Percentiles rank a stretch among this genome's conserved stretches.
Evolutionary conservation across 106 monocot genomes (phyloP).

Genomic region (Dendrobium huoshanense): DNA sequence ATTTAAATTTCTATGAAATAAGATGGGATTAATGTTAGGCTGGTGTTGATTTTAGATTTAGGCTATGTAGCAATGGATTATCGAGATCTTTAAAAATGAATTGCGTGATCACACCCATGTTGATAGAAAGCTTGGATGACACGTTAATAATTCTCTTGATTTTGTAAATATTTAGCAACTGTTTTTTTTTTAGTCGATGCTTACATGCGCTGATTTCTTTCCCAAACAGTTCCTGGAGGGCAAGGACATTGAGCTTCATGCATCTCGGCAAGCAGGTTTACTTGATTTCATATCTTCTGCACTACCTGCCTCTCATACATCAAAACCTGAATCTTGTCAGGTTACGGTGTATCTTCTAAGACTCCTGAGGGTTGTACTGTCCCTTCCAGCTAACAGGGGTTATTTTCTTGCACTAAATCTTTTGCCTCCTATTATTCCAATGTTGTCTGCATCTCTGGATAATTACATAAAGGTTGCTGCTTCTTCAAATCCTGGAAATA

Average conservation of each 20-base stretch:
- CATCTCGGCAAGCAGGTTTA: slow-evolving; percentile 80
- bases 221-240: slow-evolving; percentile 77
- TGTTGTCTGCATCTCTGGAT: slow-evolving; percentile 85
- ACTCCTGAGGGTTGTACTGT: slow-evolving; percentile 60
- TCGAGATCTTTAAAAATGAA: not conserved
- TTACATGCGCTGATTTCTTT: not conserved
- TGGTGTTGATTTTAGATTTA: not conserved
- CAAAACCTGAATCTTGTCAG: slow-evolving; percentile 87
- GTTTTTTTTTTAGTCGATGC: not conserved
- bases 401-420: slow-evolving; percentile 97
- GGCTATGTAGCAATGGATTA: not conserved
- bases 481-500: slow-evolving; percentile 51
- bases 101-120: not conserved
- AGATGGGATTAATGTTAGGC: not conserved
- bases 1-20: not conserved
- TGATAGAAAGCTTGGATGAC: not conserved
- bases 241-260: slow-evolving; percentile 86
- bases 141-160: not conserved
- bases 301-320: slow-evolving; percentile 82
- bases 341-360: slow-evolving; percentile 73
- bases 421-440: slow-evolving; percentile 88
- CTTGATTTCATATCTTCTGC: slow-evolving; percentile 93
- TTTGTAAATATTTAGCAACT: not conserved
- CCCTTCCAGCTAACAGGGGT: slow-evolving; percentile 62
- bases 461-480: slow-evolving; percentile 97